Percentiles rank a stretch among this genome's conserved stretches.
Conservation (phyloP, 108 stramenopile genomes). For the Cyclotella choctawhatcheeana region DNA sequence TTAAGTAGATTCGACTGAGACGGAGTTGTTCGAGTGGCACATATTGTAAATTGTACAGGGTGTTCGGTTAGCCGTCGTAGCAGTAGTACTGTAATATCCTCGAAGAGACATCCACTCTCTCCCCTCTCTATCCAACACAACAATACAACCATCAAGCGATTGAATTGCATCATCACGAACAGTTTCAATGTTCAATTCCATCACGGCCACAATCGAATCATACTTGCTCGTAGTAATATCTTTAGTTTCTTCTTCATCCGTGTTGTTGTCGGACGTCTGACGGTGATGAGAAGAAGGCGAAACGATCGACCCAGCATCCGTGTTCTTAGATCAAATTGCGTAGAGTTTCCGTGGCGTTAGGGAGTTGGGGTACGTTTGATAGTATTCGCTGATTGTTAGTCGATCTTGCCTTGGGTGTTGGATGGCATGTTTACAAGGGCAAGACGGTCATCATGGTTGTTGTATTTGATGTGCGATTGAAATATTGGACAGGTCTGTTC, state of each 20-base stretch:
- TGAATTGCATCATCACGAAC: slow-evolving; percentile 14
- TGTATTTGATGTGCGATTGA: too few species aligned
- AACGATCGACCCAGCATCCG: slow-evolving; percentile 20
- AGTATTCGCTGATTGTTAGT: too few species aligned
- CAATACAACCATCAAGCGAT: slow-evolving; percentile 1
- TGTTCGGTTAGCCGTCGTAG: not conserved
- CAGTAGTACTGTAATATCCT: too few species aligned
- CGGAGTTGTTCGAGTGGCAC: not conserved
- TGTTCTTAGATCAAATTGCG: slow-evolving; percentile 19
- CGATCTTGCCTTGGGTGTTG: too few species aligned
- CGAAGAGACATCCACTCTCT: slow-evolving; percentile 2
- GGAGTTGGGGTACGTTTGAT: slow-evolving; percentile 9
- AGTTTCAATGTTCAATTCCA: slow-evolving; percentile 13
- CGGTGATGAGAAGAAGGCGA: slow-evolving; percentile 22
- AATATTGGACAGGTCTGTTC: too few species aligned
- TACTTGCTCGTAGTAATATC: too few species aligned
- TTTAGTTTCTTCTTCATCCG: too few species aligned
- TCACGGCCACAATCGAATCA: not conserved
- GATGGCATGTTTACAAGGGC: too few species aligned
- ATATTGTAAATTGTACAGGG: slow-evolving; percentile 9
- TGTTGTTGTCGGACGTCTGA: too few species aligned
- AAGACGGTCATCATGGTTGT: too few species aligned
- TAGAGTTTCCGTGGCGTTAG: slow-evolving; percentile 7
- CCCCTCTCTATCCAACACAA: slow-evolving; percentile 2
- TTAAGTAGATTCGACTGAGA: slow-evolving; percentile 1